Evolutionary conservation across 78 protist genomes (phyloP).

Genomic region (Cavenderia fasciculata): DNA sequence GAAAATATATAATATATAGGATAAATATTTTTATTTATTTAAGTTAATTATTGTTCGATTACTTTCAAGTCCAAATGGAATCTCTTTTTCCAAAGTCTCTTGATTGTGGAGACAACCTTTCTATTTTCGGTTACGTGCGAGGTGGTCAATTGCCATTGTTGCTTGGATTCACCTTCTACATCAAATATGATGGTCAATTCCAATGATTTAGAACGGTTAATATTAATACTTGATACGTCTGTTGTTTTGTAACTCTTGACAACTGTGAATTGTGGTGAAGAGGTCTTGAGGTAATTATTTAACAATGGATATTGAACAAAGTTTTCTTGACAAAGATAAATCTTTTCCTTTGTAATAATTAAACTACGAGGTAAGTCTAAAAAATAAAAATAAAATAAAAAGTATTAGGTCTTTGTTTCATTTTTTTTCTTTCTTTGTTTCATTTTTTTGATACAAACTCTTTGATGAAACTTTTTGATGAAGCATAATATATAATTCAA

Average conservation of each 20-base stretch:
- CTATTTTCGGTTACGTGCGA: conserved; percentile 20
- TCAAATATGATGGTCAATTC: conserved; percentile 45
- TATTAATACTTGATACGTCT: conserved; percentile 1
- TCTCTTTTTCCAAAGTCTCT: conserved; percentile 11
- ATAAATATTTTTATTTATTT: background rate
- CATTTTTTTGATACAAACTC: background rate
- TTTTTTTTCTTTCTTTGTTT: too few relatives aligned
- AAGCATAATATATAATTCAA: conserved; percentile 28
- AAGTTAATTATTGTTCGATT: background rate
- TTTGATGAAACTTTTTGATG: conserved; percentile 26
- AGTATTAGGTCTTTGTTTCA: too few relatives aligned
- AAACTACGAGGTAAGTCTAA: conserved; percentile 16
- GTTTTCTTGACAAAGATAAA: conserved; percentile 23
- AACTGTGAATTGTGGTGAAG: conserved; percentile 25
- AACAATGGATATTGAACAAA: conserved; percentile 47
- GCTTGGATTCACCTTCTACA: background rate
- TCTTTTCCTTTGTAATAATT: conserved; percentile 19
- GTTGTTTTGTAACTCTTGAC: conserved; percentile 6
- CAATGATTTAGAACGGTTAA: background rate
- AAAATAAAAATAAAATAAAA: too few relatives aligned
- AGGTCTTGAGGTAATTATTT: conserved; percentile 25
- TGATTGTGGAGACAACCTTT: conserved; percentile 5
- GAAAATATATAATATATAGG: too few relatives aligned
- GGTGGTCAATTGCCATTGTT: conserved; percentile 32
- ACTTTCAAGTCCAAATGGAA: conserved; percentile 21